Base-by-base conservation (phyloP, 148 eudicot genomes). In the Diospyros lotus region DNA sequence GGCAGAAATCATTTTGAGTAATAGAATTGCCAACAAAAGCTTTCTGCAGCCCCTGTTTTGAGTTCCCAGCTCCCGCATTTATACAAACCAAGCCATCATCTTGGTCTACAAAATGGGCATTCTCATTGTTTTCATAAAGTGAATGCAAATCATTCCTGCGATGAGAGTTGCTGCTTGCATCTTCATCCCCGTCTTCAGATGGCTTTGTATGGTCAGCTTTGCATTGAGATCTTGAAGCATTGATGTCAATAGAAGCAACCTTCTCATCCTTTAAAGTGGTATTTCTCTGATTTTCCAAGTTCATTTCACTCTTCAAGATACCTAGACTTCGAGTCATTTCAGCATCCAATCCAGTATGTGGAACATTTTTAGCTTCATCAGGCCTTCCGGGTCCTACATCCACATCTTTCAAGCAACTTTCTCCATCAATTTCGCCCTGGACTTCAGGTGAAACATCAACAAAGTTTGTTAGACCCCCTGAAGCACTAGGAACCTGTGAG, bases 401-500 rank as follows among this genome's bases (percentile, higher is more conserved):
- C 55, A 76, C 42, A 18, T 67, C 50, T 39, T 65, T 58, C 59
- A 58, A 73, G 56, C 8, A 60, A 56, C 48, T 80, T 78, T 75
- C 77, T 66, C 40, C 54, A 44, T 66, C 43, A 62, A 4, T 68
- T 62, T 42, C 59, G 52, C 61, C 43, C 14, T 53, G 43, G 73
- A 73, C 66, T 58, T 66, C 73, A 17, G 52, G 73, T 43, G 82
- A 66, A 10, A 48, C 38, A 51, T 69, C 63, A 59, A 75, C 66
- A 79, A 71, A 14, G 71, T 17, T 62, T 18, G 71, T 80, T 68
- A 60, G 63, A 73, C 56, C 66, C 44, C 53, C 64, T 58, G 72
- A 55, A 74, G 76, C 66, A 74, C 62, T 43, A 56, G 78, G 71
- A 64, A 54, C 64, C 55, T 82, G 84, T 52, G 61, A 72, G 58